phyloP scores from a whole-genome alignment of 768 basidiomycete genomes.

The Tulasnella sp. region DNA sequence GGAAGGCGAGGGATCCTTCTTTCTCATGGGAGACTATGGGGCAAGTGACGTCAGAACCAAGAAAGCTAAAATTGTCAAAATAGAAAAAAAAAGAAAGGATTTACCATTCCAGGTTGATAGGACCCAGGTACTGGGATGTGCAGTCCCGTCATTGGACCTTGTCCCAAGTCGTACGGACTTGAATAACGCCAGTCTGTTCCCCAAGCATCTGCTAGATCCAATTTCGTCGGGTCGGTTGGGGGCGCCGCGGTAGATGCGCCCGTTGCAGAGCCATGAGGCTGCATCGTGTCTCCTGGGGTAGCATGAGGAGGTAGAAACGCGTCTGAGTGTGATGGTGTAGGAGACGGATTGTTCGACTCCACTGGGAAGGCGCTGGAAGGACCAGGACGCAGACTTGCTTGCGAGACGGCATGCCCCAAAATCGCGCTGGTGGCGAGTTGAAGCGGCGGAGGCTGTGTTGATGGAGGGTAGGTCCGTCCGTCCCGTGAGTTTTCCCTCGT shows the following conservation, averaged over 20 bases:
- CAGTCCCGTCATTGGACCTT: neutral
- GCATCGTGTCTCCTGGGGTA: neutral
- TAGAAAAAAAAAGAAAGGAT: neutral
- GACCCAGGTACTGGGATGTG: neutral
- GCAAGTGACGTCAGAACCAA: neutral
- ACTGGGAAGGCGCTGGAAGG: neutral
- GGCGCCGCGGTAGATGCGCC: neutral
- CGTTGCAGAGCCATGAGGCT: neutral
- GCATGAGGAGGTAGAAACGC: neutral
- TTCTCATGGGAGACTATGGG: neutral
- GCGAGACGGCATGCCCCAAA: conserved; percentile 13
- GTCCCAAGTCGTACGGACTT: conserved; percentile 16
- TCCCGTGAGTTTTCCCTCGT: conserved; percentile 2
- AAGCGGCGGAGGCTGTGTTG: neutral
- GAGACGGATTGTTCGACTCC: neutral
- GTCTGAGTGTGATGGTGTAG: conserved; percentile 7
- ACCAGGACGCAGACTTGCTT: neutral
- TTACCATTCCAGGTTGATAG: neutral
- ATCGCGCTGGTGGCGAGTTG: conserved; percentile 9
- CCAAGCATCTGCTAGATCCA: conserved; percentile 15
- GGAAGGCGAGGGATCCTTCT: neutral
- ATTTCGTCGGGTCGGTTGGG: conserved; percentile 1
- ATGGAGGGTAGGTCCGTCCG: conserved; percentile 2
- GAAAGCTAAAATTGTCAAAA: neutral
- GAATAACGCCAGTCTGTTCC: conserved; percentile 14